phyloP scores from a whole-genome alignment of 208 protist species.

The Ichthyophonus hoferi region DNA sequence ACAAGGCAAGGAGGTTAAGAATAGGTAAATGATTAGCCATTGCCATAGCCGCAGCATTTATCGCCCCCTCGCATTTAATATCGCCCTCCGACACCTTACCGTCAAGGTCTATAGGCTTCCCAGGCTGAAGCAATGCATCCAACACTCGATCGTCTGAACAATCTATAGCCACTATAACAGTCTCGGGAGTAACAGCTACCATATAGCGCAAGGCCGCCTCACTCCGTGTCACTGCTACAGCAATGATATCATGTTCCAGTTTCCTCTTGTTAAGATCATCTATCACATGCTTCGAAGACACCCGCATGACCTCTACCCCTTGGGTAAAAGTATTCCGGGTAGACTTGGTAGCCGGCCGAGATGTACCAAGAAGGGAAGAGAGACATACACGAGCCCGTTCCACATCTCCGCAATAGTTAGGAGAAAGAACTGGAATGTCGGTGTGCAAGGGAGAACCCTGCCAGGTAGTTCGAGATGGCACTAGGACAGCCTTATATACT shows the following conservation, averaged over 20 bases:
- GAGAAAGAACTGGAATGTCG: background rate
- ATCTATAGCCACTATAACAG: slow-evolving; percentile 1
- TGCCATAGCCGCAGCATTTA: background rate
- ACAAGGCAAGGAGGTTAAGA: background rate
- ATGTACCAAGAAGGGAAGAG: background rate
- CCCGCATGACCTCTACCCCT: background rate
- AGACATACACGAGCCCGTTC: background rate
- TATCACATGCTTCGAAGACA: background rate
- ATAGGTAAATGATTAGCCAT: background rate
- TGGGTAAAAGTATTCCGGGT: background rate
- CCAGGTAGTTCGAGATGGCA: background rate
- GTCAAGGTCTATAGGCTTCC: background rate
- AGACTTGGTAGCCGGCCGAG: background rate
- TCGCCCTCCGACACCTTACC: background rate
- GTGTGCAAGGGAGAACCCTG: background rate
- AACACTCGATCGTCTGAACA: background rate
- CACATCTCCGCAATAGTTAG: background rate
- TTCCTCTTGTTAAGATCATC: background rate
- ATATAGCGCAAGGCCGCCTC: slow-evolving; percentile 7
- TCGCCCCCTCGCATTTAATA: background rate
- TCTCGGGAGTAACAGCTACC: background rate
- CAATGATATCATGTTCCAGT: background rate
- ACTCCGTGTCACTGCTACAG: background rate
- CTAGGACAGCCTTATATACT: background rate
- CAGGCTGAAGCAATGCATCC: background rate